Evolutionary conservation across 2,329 filamentous ascomycete species (phyloP).

Genomic region (Sclerotinia minor): DNA sequence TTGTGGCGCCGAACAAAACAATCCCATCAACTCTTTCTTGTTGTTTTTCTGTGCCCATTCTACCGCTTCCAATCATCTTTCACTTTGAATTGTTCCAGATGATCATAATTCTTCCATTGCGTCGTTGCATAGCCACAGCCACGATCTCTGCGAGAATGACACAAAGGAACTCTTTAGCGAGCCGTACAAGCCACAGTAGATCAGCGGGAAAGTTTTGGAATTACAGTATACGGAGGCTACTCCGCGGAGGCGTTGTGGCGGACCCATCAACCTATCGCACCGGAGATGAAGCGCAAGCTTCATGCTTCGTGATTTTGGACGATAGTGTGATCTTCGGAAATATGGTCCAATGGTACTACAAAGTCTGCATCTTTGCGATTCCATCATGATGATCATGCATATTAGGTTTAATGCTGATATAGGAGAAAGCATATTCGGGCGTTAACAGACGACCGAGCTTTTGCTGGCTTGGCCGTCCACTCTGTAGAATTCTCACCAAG

Average conservation of each 20-base stretch:
- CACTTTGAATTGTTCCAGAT: neutral
- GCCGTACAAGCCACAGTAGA: neutral
- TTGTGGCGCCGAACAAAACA: neutral
- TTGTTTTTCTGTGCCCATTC: neutral
- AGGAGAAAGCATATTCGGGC: neutral
- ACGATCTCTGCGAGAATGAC: neutral
- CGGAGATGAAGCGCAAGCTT: slow-evolving; percentile 16
- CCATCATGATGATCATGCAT: neutral
- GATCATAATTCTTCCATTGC: neutral
- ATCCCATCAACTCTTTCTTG: neutral
- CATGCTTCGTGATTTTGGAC: neutral
- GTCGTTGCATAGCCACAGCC: slow-evolving; percentile 1
- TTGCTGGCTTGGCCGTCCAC: neutral
- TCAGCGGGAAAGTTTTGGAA: slow-evolving; percentile 3
- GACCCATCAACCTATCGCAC: slow-evolving; percentile 1
- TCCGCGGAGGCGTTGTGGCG: slow-evolving; percentile 2
- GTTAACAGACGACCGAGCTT: neutral
- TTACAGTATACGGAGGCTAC: neutral
- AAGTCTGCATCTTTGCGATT: neutral
- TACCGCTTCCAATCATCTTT: neutral
- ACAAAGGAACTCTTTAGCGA: slow-evolving; percentile 2
- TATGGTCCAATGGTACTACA: neutral
- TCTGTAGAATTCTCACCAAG: neutral
- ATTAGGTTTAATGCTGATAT: neutral
- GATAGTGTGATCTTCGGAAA: neutral